Evolutionary conservation across 345 rosid genomes (phyloP).

Genomic region (Eucalyptus rudis): DNA sequence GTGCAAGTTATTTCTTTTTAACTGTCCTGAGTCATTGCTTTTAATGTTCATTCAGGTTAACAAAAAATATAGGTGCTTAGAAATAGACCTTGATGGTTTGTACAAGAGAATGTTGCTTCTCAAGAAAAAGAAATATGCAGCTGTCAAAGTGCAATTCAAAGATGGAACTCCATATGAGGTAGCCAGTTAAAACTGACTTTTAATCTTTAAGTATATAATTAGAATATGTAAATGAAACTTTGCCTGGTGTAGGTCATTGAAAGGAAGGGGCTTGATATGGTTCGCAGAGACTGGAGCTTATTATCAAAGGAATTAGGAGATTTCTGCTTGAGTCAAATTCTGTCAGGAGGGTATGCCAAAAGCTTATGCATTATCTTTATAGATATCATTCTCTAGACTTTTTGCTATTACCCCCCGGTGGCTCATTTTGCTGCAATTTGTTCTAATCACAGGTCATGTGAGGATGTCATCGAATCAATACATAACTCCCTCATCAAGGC

Average conservation of each 20-base stretch:
- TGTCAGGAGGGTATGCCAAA: conserved; percentile 75
- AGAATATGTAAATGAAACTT: background rate
- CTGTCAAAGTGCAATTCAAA: conserved; percentile 74
- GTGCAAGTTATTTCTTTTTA: background rate
- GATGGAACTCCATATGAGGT: conserved; percentile 81
- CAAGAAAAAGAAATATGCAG: conserved; percentile 98
- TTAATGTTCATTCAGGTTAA: conserved; percentile 51
- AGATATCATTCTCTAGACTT: background rate
- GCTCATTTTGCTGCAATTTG: background rate
- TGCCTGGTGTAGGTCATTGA: conserved; percentile 65
- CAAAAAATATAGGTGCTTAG: conserved; percentile 81
- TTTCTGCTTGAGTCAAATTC: conserved; percentile 69
- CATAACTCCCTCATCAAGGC: conserved; percentile 87
- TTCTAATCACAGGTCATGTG: conserved; percentile 63
- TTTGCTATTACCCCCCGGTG: background rate
- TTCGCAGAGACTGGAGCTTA: conserved; percentile 98
- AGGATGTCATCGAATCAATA: conserved; percentile 85
- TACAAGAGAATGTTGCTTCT: conserved; percentile 98
- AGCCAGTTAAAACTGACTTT: background rate
- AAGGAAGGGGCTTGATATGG: conserved; percentile 98
- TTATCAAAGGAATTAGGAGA: conserved; percentile 92
- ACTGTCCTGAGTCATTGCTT: background rate
- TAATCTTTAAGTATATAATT: background rate
- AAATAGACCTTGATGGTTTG: conserved; percentile 92
- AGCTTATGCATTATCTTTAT: background rate